These are phyloP conservation scores for Nyctanthes arbortristis DNA, from an alignment of 257 asterid genomes.

Conservation along the genomic window DNA sequence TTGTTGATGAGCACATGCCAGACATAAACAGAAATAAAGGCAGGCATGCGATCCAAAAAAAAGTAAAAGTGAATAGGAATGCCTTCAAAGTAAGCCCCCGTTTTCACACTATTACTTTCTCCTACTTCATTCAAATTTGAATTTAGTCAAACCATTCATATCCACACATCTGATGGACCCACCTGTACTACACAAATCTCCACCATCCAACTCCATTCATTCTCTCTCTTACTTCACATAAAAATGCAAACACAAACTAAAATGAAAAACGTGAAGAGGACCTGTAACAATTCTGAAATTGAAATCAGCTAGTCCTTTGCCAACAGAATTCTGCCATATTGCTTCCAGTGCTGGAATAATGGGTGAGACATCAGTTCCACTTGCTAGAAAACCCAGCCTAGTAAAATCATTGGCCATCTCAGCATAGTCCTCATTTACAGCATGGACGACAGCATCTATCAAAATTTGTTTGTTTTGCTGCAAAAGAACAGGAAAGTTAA, in stretches of 20 bases:
- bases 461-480: constrained; percentile 98
- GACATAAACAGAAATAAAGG: not conserved
- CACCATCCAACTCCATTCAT: too few relatives aligned
- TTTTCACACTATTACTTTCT: too few relatives aligned
- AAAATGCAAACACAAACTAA: too few relatives aligned
- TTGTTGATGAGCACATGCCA: not conserved
- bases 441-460: constrained; percentile 99
- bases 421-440: constrained; percentile 96
- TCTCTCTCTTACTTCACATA: too few relatives aligned
- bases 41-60: too few relatives aligned
- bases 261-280: constrained; percentile 31
- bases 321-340: constrained; percentile 97
- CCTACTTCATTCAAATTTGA: too few relatives aligned
- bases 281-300: constrained; percentile 98
- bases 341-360: constrained; percentile 96
- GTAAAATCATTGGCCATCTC: constrained; percentile 99
- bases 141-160: too few relatives aligned
- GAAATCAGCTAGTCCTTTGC: constrained; percentile 92
- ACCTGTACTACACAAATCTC: too few relatives aligned
- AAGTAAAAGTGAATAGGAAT: too few relatives aligned
- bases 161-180: too few relatives aligned
- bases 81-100: too few relatives aligned
- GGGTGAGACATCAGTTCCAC: constrained; percentile 96
- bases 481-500: constrained; percentile 27
- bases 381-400: constrained; percentile 95